Evolutionary conservation across 2,329 filamentous ascomycete genomes (phyloP).

Genomic region (Cladosporium colombiae): DNA sequence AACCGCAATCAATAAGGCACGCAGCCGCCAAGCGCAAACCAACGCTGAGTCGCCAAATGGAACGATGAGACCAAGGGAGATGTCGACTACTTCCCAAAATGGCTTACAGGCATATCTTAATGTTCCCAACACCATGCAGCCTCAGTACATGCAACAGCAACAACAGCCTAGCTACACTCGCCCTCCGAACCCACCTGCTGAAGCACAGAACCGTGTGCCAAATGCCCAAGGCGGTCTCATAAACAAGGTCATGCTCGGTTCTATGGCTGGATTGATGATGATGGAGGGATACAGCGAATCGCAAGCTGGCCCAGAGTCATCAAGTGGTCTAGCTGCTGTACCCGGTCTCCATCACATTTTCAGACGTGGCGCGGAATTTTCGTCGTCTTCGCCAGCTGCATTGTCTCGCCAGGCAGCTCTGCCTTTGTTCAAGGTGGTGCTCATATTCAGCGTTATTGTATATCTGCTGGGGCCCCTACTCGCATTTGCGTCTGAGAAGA

Average conservation of each 20-base stretch:
- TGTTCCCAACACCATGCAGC: slow-evolving; percentile 31
- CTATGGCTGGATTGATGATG: slow-evolving; percentile 88
- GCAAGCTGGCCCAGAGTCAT: slow-evolving; percentile 51
- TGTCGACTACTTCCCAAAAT: slow-evolving; percentile 31
- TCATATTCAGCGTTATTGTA: slow-evolving; percentile 55
- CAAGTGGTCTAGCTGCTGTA: slow-evolving; percentile 45
- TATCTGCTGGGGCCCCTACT: slow-evolving; percentile 61
- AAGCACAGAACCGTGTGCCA: slow-evolving; percentile 33
- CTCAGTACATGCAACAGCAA: slow-evolving; percentile 39
- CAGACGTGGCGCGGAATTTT: slow-evolving; percentile 29
- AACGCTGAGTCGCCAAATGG: slow-evolving; percentile 27
- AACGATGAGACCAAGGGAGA: slow-evolving; percentile 29
- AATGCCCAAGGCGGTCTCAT: slow-evolving; percentile 52
- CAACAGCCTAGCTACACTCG: slow-evolving; percentile 35
- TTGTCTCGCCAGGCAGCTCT: slow-evolving; percentile 35
- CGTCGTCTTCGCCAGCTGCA: slow-evolving; percentile 26
- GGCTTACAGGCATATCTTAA: slow-evolving; percentile 31
- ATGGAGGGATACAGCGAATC: slow-evolving; percentile 73
- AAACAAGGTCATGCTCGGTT: slow-evolving; percentile 87
- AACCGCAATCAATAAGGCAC: slow-evolving; percentile 62
- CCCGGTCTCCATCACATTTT: slow-evolving; percentile 39
- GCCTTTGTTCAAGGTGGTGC: slow-evolving; percentile 52
- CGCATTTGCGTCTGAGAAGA: slow-evolving; percentile 58
- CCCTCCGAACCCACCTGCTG: slow-evolving; percentile 34
- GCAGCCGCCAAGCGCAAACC: slow-evolving; percentile 29